Evolutionary conservation across 2,329 filamentous ascomycete species (phyloP), one percentile per base, ranked within the genome.

Genomic region (Colletotrichum ledebouriae): DNA sequence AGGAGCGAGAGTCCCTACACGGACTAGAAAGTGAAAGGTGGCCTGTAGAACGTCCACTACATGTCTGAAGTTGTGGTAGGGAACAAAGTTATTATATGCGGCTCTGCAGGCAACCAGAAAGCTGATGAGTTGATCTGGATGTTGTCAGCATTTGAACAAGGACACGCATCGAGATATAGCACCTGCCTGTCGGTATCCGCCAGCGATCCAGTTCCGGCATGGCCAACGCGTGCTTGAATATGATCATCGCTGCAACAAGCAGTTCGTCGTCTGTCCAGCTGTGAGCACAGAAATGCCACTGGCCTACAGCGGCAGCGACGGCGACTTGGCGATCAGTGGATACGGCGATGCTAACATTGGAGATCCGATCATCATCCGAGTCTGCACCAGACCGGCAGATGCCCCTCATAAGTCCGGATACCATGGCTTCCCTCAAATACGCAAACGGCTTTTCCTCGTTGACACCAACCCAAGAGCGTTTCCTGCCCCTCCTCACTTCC

Each of bases 21-120:
- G 89, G 63, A 98, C 85, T 6, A 98, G 87, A 76, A 98, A 97
- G 81, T 92, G 90, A 78, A 98, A 98, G 3, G 94, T 89, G 1
- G 95, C 97, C 78, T 98, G 95, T 60, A 98, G 85, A 33, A 99
- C 96, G 79, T 99, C 96, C 70, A 98, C 91, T 22, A 97, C 96
- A 79, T 99, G 96, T 62, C 95, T 92, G 78, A 98, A 99, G 80
- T 99, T 99, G 83, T 99, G 96, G 76, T 98, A 99, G 22, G 95
- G 92, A 41, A 98, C 94, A 78, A 97, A 97, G 67, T 89, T 92
- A 78, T 98, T 98, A 82, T 99, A 99, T n/a, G 96, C 93, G 55
- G 92, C 90, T 70, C 95, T 91, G 75, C 94, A 96, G 60, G 94
- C 94, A 71, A 97, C 87, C 69, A 98, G 84, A 76, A 97, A 98